Base-by-base conservation (phyloP, 2,329 filamentous ascomycete species). In the Diaporthe aspalathi region DNA sequence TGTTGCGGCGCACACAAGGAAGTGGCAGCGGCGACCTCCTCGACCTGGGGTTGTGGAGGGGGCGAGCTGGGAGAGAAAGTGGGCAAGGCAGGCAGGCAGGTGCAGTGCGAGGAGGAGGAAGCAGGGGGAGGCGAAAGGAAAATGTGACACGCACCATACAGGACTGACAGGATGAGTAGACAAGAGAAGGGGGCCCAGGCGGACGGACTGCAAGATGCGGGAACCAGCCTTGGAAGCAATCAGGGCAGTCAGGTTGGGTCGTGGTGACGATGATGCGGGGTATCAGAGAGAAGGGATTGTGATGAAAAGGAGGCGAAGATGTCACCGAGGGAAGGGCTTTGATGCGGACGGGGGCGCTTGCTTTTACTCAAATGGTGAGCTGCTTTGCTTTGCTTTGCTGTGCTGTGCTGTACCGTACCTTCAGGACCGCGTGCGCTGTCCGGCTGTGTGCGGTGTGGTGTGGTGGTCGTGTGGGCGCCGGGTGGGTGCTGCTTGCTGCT, bases 181-280 rank as follows among this genome's bases (percentile, higher is more conserved):
- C 50, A 29, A 49, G 40, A 68, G 52, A 56, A 32, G 17, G 65
- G 38, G 65, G 38, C 47, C 65, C 52, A 12, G 16, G 49, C 17
- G 45, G 53, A 68, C n/a, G n/a, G n/a, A 35, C 43, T 49, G 67
- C 53, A 60, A 57, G 56, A 60, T 60, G 45, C 54, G 45, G 17
- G 14, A 43, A 52, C 67, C 53, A 56, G 52, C 67, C 67, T 68
- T 60, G 53, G 40, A 68, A 68, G 67, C 53, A 68, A 62, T 60
- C 67, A 68, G 67, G 62, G 67, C 53, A 68, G 52, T 60, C 67
- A 68, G 67, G 62, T 60, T 57, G 27, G 54, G 50, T 43, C 49
- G 6, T 66, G 43, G 68, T 70, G 57, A 53, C 53, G 69, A 56
- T 50, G 69, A 50, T 70, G 69, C 69, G 69, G 69, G 69, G 69